Base-by-base conservation (phyloP, 148 eudicot species). In the Polygonum maritimum region DNA sequence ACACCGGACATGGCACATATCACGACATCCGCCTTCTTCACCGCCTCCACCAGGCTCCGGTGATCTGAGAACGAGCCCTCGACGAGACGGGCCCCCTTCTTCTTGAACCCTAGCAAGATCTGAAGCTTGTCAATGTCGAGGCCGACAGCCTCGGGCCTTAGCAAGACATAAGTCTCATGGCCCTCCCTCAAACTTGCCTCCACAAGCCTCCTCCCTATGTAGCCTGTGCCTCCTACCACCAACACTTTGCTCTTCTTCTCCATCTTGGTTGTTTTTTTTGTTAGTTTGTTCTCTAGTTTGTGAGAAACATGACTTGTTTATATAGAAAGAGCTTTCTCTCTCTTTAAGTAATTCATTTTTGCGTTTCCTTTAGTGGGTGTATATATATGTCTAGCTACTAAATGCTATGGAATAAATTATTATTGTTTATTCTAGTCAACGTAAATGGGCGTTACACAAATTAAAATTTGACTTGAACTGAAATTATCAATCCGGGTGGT, bases 61-160 rank as follows among this genome's bases (percentile, higher is more conserved):
- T 67, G 71, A 41, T 67, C 71, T 2, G 71, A 36, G 5, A 67
- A 67, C 19, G 71, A 67, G 21, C 71, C 71, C 35, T 67, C 71
- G 45, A 67, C 71, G 21, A 67, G 71, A 19, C 7, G 71, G 45
- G 44, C 71, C 44, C 71, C 71, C 21, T 67, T 67, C 21, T 67
- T 67, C 71, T 67, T 67, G 44, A 35, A 36, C 71, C 71, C 71
- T 6, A 67, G 5, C 71, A 67, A 1, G 21, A 67, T 67, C 44
- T 67, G 71, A 67, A 67, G 71, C 71, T 67, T 67, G 11, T 67
- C 71, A 44, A 67, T 36, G 71, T 67, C 41, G 44, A 52, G 60
- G 13, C 63, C 22, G 15, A 44, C 69, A 72, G 10, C 71, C 6
- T 33, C 41, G 19, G 71, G 44, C 19, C 71, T 67, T 6, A 35